Conservation (phyloP, 495 filamentous ascomycete genomes). For the Parathielavia hyrcaniae region DNA sequence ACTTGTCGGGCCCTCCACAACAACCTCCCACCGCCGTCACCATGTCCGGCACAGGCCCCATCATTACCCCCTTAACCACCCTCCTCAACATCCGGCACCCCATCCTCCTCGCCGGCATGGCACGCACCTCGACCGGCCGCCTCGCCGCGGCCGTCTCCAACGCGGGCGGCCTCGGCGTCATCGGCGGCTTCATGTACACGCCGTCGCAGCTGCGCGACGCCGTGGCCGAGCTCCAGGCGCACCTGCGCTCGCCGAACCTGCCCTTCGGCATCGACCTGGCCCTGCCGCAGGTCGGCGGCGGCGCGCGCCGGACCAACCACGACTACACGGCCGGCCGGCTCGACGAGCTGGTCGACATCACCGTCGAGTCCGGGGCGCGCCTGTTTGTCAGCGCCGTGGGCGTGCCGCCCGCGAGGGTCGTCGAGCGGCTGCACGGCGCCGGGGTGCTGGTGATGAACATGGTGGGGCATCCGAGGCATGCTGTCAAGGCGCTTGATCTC, state of each 20-base stretch:
- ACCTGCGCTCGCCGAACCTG: conserved; percentile 54
- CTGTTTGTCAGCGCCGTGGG: conserved; percentile 81
- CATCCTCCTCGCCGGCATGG: conserved; percentile 85
- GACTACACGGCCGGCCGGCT: conserved; percentile 84
- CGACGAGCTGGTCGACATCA: conserved; percentile 73
- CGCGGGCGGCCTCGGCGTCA: conserved; percentile 76
- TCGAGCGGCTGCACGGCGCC: conserved; percentile 65
- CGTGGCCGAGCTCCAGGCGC: conserved; percentile 72
- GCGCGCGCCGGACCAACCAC: conserved; percentile 78
- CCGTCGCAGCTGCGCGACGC: conserved; percentile 70
- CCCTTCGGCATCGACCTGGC: conserved; percentile 87
- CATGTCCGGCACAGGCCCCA: conserved; percentile 38
- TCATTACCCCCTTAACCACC: conserved; percentile 55
- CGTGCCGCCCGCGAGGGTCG: conserved; percentile 61
- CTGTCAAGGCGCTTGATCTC: conserved; percentile 68
- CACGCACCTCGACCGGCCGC: conserved; percentile 64
- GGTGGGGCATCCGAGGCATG: conserved; percentile 88
- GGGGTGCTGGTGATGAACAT: conserved; percentile 88
- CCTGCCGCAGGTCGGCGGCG: conserved; percentile 74
- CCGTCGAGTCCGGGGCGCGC: conserved; percentile 67
- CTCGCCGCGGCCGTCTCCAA: conserved; percentile 84
- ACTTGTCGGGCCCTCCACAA: too few species aligned
- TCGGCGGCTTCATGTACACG: conserved; percentile 83
- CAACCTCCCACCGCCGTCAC: conserved; percentile 6
- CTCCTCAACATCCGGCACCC: conserved; percentile 45